Conservation (phyloP, 106 monocot genomes). For the Dioscorea dumetorum region DNA sequence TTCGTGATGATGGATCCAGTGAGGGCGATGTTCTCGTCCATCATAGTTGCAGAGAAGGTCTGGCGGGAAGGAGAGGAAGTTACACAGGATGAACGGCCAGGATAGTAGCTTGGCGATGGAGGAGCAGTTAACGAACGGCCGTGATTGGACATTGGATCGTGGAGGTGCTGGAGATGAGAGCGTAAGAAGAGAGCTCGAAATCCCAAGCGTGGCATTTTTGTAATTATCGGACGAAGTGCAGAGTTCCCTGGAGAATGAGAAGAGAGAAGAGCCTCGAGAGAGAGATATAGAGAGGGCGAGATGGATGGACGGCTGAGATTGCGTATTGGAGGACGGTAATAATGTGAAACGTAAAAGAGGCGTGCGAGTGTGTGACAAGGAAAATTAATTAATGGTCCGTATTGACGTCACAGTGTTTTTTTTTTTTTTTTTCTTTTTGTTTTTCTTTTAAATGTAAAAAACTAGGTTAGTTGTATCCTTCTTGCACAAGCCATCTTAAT, state of each 20-base stretch:
- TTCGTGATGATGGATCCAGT: slow-evolving; percentile 8
- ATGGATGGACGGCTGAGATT: too few species aligned
- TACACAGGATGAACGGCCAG: not conserved
- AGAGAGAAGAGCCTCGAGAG: too few species aligned
- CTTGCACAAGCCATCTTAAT: too few species aligned
- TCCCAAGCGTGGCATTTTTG: not conserved
- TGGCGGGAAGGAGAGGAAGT: slow-evolving; percentile 1
- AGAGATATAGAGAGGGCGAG: too few species aligned
- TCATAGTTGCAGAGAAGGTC: slow-evolving; percentile 8
- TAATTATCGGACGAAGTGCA: not conserved
- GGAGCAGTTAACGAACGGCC: not conserved
- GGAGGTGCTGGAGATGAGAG: not conserved
- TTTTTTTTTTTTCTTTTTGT: too few species aligned
- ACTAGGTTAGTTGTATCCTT: too few species aligned
- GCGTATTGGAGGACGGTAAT: too few species aligned
- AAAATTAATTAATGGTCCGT: too few species aligned
- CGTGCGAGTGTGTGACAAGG: too few species aligned
- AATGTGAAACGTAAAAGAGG: too few species aligned
- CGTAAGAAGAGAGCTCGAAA: not conserved
- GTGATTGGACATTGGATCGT: not conserved
- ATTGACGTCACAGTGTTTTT: too few species aligned
- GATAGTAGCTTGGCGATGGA: not conserved
- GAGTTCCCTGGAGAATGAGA: not conserved
- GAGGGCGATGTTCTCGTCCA: slow-evolving; percentile 9
- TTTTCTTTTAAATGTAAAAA: too few species aligned